Base-by-base conservation (phyloP, 2,329 filamentous ascomycete species). In the Colletotrichum spinosum region DNA sequence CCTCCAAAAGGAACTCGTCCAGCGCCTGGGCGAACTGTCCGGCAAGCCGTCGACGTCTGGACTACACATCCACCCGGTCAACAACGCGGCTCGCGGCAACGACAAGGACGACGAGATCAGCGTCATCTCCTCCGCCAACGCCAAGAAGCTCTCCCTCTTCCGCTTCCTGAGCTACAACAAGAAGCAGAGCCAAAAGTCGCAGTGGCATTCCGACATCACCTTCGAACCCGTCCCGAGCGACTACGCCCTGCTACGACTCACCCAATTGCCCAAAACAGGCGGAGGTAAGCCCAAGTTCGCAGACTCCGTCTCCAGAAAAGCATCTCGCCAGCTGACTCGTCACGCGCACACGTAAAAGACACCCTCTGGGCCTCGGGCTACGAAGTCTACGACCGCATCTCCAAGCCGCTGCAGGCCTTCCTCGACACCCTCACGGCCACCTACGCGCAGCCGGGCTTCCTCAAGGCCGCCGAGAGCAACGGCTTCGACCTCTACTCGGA, bases 191-290 rank as follows among this genome's bases (percentile, higher is more conserved):
- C 77, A 78, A 17, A 80, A 77, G 63, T 75, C 77, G 6, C 76
- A 82, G 64, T 89, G 87, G 87, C 87, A 89, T 72, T 85, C 83
- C 0, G 88, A 91, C 67, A 90, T 91, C 68, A 83, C 85, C 1
- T 92, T 90, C 65, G 89, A 92, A 76, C 84, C 84, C 0, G 78
- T 86, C 4, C 89, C 90, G 0, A 83, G 83, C 8, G 89, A 92
- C 72, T 92, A 91, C 70, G 83, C 88, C 0, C 80, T 85, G 1
- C 77, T 91, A 1, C 76, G 85, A 0, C 74, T 90, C 3, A 81
- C 79, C 0, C 75, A 87, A 69, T 75, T 89, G 1, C 87, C 87
- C 4, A 77, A 79, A 59, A 86, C 83, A 0, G 86, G 86, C 5
- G 82, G 86, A 45, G 86, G 79, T 78, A 68, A 81, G 76, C 1